Base-by-base conservation (phyloP, 2,329 filamentous ascomycete genomes). In the Aureobasidium sp. region DNA sequence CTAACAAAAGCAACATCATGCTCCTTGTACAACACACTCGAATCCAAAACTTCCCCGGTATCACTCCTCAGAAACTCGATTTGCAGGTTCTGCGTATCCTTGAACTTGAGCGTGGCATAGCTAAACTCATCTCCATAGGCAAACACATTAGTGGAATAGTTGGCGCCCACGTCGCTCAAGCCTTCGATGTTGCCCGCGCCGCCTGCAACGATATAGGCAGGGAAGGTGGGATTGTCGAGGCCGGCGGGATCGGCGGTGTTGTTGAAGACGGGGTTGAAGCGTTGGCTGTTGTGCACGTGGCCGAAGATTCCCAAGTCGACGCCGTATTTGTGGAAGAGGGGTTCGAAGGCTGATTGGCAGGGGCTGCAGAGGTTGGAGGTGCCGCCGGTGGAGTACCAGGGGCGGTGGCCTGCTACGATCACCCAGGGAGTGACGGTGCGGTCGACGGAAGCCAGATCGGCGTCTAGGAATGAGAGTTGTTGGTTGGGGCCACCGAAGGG, bases 161-260 rank as follows among this genome's bases (percentile, higher is more conserved):
- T 77, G 0, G 42, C 68, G 3, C 79, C 80, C 0, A 82, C 71
- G 1, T 65, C 54, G 68, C 75, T 55, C 45, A 82, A 63, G 0
- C 81, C 81, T 67, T 85, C 82, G 59, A 84, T 81, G 59, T 83
- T 84, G 2, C 82, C 82, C 0, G 82, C 76, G 1, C 80, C 82
- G 3, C 82, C 82, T 3, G 81, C 78, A 8, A 84, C 73, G 48
- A 82, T 80, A 64, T 85, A 85, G 77, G 82, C 77, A 0, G 82
- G 81, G 7, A 70, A 77, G 66, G 81, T 80, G 0, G 85, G 85
- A 32, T 80, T 65, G 11, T 78, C 72, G 66, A 81, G 74, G 1
- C 69, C 65, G 61, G 79, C 64, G 64, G 80, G 8, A 67, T 83
- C 69, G 1, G 62, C 65, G 11, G 61, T 61, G 8, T 61, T 54